Evolutionary conservation across 164 flowering plant genomes (phyloP), one percentile per base, ranked within the genome.

Genomic region (Cinnamomum micranthum): DNA sequence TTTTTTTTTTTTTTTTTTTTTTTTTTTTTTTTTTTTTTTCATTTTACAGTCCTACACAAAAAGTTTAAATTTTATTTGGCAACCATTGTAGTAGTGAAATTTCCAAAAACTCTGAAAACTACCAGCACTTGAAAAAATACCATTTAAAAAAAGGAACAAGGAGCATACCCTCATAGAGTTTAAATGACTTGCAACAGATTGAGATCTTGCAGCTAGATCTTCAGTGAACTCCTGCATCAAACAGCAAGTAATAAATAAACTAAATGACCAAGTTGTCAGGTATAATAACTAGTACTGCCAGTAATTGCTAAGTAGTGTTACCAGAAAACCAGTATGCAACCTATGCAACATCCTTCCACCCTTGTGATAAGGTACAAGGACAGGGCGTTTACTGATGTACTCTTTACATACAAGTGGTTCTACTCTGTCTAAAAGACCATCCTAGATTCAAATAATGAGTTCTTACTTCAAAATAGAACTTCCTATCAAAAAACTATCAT

Each of bases 341-440:
- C 99, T 75, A 95, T 27, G 27, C 27, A 95, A 81, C 83, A 98
- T 84, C 84, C 85, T 95, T 73, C 99, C 98, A 79, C 99, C 99
- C 85, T 72, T 91, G 83, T 95, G 97, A 77, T 92, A 93, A 72
- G 99, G 99, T 69, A 95, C 84, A 71, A 90, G 88, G 69, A 92
- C 90, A 14, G 99, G 98, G 20, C 95, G 94, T 78, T 81, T 80
- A 77, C 77, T 73, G 47, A 85, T 35, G 75, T 78, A 91, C 69
- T 93, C 99, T 82, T 92, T 91, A 77, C 98, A 92, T 50, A 93
- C 78, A 70, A 95, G 97, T 70, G 99, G 99, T 77, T 95, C 99
- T 75, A 95, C 70, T 85, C 99, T 95, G 95, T 73, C 79, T n/a
- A 77, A 72, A 71, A 82, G 59, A 51, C 76, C 77, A 80, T 31